Evolutionary conservation across 371 early-diverging fungal species (phyloP), one percentile per base, ranked within the genome.

Genomic region (Mucor racemosus): DNA sequence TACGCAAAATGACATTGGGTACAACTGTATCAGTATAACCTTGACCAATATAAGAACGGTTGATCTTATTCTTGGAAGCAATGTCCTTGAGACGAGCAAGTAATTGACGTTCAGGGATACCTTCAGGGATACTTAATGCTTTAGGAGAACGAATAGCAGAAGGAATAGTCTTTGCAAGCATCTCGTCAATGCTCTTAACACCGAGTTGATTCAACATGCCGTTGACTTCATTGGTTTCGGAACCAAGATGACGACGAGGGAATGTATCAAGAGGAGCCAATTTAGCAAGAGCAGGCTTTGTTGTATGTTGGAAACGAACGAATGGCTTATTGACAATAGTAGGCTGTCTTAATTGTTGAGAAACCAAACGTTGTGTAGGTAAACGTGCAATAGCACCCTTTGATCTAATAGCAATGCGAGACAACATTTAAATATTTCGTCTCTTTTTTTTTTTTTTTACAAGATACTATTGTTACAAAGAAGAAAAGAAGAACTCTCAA

Each of bases 1-100:
- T 98, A 71, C 99, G 90, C 74, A 95, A 81, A 64, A 98, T 96
- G 44, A 98, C 97, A 56, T 92, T 89, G 40, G 99, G 99, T 15
- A 94, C 93, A 40, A 94, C 86, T 34, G 93, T 90, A 65, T 91
- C 89, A 17, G 91, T 91, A 84, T 98, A 98, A 31, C 99, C 99
- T 85, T 95, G 93, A 61, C 99, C 99, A 66, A 98, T 94, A 74
- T 94, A 98, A 39, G 94, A 90, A 62, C 90, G 88, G 78, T 88
- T 88, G 36, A 96, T 77, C 86, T 95, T 90, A 91, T 98, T 98
- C 82, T 94, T 89, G 67, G 84, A 76, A 31, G 96, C 97, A 71
- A 97, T 93, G 14, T 76, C 67, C 74, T 90, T 88, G 64, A 97
- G 85, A 54, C 90, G 84, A 44, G 85, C 84, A 38, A 98, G 79